Evolutionary conservation across 257 asterid genomes (phyloP), one percentile per base, ranked within the genome.

Genomic region (Eucommia ulmoides): DNA sequence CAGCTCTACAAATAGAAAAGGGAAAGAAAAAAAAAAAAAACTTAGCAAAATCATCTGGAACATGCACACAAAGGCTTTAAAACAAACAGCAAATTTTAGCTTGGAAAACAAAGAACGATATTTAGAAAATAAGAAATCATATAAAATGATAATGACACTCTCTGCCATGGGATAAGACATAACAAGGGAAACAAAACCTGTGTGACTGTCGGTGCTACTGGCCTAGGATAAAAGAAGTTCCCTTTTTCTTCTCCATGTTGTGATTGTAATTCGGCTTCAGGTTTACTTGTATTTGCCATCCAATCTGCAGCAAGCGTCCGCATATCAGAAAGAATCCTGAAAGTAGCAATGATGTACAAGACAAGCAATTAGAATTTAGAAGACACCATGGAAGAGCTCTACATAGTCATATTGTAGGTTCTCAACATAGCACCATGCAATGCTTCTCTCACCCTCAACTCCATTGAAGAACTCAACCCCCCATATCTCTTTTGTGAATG

Each of bases 281-380:
- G 78, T 64, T 72, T 80, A 76, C 75, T 79, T 59, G 94, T 82
- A 64, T 91, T 91, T 24, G 98, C 98, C 98, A 91, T 91, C 98
- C 98, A 91, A 71, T 91, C 98, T 10, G 98, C 98, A 20, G 98
- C 85, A 65, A 91, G 93, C 53, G 98, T 91, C 58, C 98, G 75
- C 88, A 91, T 91, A 68, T 91, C 98, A 68, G 94, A 83, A 64
- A 86, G 93, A 73, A 91, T 91, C 92, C 98, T 91, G 91, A 52
- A 62, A 74, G 59, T 47, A 47, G 56, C 45, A 67, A 55, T 45
- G 46, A 42, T 42, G 19, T 8, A 42, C 3, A 8, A 15, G 9
- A 42, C 20, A 42, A 42, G 48, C 48, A 16, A 42, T 42, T 15
- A 15, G 20, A 42, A 42, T 29, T n/a, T n/a, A n/a, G n/a, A n/a